Base-by-base conservation (phyloP, 305 asterid species). In the Ajuga reptans region DNA sequence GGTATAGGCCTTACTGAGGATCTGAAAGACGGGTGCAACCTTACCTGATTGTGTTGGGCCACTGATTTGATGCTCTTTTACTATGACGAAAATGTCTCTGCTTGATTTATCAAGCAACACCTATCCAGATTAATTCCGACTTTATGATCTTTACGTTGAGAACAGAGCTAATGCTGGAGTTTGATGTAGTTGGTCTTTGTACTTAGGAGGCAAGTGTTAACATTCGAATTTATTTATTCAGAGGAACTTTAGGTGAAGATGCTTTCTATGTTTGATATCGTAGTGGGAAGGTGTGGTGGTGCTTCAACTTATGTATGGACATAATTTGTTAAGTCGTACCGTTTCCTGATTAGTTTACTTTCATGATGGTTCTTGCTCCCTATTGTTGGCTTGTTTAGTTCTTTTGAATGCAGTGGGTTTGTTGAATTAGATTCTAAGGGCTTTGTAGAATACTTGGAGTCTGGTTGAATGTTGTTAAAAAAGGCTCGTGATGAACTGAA, bases 1-100 rank as follows among this genome's bases (percentile, higher is more conserved):
- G 98, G 77, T 93, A 89, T 61, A 76, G 97, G 79, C 98, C 98
- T 18, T 93, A 93, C 73, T 93, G 81, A 82, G 50, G 63, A 36
- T 21, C n/a, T n/a, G 7, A 36, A 29, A 72, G 52, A 16, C 21
- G 11, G 43, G 52, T 61, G 64, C 49, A 42, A 50, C 71, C 12
- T 33, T 50, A 12, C 21, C 55, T 49, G 29, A 56, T 63, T 17
- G 45, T 60, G 39, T 21, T 17, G 33, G 46, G 21, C 12, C n/a
- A 9, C 29, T 15, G 16, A 47, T 17, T 53, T 47, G 29, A 21
- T 66, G 45, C 52, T 50, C 31, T n/a, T 53, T n/a, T 16, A 53
- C 63, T 53, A 10, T 72, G 69, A 36, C 3, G 36, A 60, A 31
- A 18, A 7, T 18, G 41, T 75, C 10, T 59, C 24, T 63, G 6